These are phyloP conservation scores for Canavalia ensiformis DNA, from an alignment of 306 rosid genomes.

Conservation along the genomic window DNA sequence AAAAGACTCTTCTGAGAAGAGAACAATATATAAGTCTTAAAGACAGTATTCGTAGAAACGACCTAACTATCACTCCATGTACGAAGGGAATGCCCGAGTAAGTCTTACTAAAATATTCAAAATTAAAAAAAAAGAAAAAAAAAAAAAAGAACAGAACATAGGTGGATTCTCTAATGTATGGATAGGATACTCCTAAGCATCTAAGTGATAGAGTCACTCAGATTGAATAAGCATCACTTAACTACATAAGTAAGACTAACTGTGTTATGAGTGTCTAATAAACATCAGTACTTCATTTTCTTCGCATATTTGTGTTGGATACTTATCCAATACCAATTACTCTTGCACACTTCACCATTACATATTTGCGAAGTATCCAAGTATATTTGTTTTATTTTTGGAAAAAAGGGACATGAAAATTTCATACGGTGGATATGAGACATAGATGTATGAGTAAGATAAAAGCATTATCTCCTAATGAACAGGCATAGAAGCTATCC, in stretches of 20 bases:
- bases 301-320: too few species aligned
- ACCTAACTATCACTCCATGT: slow-evolving; percentile 8
- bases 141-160: neutral
- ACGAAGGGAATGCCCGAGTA: neutral
- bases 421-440: too few species aligned
- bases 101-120: neutral
- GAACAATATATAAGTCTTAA: neutral
- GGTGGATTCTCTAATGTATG: neutral
- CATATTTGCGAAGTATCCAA: too few species aligned
- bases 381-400: too few species aligned
- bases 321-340: too few species aligned
- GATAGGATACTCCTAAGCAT: neutral
- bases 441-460: too few species aligned
- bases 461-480: too few species aligned
- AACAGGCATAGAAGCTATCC: too few species aligned
- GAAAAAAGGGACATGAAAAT: too few species aligned
- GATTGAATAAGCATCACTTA: neutral
- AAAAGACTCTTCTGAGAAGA: neutral
- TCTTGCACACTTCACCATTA: too few species aligned
- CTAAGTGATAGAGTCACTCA: neutral
- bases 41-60: neutral
- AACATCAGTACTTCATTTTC: too few species aligned
- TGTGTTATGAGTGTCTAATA: neutral
- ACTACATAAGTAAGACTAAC: neutral
- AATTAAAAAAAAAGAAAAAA: neutral